Evolutionary conservation across 345 rosid genomes (phyloP).

Genomic region (Physaria fendleri): DNA sequence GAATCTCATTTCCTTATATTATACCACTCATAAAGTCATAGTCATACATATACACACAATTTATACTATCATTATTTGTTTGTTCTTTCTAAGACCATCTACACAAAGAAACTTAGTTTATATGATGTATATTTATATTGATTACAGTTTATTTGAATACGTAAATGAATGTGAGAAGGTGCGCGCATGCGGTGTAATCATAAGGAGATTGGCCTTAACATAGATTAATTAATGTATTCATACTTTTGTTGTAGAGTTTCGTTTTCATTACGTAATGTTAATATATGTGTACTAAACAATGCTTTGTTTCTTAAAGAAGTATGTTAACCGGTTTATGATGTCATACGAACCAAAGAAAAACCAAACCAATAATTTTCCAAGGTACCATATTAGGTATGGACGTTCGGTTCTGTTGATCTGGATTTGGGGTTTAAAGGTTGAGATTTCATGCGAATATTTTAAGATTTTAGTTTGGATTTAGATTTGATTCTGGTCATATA

Average conservation of each 20-base stretch:
- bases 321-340: background rate
- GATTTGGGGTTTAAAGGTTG: too few relatives aligned
- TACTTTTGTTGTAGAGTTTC: constrained; percentile 12
- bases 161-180: constrained; percentile 14
- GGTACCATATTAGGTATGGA: too few relatives aligned
- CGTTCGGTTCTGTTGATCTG: too few relatives aligned
- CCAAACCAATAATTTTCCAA: background rate
- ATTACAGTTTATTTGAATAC: background rate
- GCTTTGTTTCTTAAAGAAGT: background rate
- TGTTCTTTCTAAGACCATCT: too few relatives aligned
- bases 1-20: constrained; percentile 21
- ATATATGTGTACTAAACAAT: too few relatives aligned
- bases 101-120: constrained; percentile 6
- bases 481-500: too few relatives aligned
- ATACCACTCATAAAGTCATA: too few relatives aligned
- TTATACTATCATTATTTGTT: too few relatives aligned
- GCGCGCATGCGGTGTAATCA: constrained; percentile 26
- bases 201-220: constrained; percentile 13
- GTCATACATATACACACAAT: too few relatives aligned
- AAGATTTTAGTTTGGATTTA: too few relatives aligned
- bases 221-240: background rate
- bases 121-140: background rate
- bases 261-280: constrained; percentile 3
- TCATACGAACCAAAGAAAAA: background rate
- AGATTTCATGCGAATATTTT: too few relatives aligned